Conservation (phyloP, 179 eudicot species). For the Actinidia arguta region DNA sequence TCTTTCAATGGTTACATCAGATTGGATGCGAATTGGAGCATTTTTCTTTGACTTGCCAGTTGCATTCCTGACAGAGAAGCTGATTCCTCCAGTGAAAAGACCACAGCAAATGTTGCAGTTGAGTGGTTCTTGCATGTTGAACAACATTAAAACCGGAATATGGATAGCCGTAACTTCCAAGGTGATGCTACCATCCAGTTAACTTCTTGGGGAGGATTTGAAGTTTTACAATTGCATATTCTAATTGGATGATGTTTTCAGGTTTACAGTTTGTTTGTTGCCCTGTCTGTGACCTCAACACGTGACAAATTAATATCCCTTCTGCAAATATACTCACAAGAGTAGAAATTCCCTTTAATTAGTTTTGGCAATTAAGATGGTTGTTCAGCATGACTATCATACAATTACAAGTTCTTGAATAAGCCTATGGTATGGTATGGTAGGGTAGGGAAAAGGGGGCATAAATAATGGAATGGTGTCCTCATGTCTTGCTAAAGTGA, state of each 20-base stretch:
- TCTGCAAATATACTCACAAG: neutral
- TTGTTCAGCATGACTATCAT: slow-evolving; percentile 3
- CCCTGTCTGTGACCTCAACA: slow-evolving; percentile 89
- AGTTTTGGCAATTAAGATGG: no score
- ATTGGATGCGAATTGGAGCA: slow-evolving; percentile 91
- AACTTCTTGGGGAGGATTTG: neutral
- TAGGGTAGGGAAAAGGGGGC: neutral
- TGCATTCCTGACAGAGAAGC: slow-evolving; percentile 68
- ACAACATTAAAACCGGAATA: slow-evolving; percentile 77
- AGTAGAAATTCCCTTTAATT: neutral
- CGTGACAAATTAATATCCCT: slow-evolving; percentile 20
- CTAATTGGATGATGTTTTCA: slow-evolving; percentile 32
- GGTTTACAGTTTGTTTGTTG: slow-evolving; percentile 97
- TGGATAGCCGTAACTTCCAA: slow-evolving; percentile 82
- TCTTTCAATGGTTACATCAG: slow-evolving; percentile 34
- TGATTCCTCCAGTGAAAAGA: slow-evolving; percentile 45
- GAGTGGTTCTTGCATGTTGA: slow-evolving; percentile 60
- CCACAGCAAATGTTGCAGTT: slow-evolving; percentile 51
- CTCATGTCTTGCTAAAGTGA: neutral
- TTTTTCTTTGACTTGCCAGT: slow-evolving; percentile 61
- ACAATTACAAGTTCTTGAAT: neutral
- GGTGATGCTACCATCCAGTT: neutral
- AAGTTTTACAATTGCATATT: neutral
- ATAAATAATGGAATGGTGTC: neutral
- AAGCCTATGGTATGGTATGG: no score